phyloP scores from a whole-genome alignment of 2,329 filamentous ascomycete species.

The Pestalotiopsis sp. region DNA sequence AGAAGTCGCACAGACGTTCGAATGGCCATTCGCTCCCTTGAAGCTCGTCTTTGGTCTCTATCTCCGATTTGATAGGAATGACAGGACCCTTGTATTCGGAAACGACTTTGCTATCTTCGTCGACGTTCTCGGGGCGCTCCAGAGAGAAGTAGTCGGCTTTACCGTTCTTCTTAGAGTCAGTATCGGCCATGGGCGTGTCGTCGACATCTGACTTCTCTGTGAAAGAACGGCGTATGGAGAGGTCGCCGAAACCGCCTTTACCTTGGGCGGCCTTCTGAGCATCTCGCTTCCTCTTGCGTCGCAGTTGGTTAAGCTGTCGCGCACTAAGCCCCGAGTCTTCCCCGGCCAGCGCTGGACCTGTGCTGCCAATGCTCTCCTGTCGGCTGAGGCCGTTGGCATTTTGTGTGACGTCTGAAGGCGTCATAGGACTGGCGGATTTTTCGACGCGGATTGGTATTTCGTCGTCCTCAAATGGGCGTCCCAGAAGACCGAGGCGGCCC shows the following conservation, averaged over 20 bases:
- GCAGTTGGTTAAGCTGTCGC: conserved; percentile 90
- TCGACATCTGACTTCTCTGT: conserved; percentile 65
- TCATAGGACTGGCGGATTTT: conserved; percentile 47
- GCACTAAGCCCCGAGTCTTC: conserved; percentile 82
- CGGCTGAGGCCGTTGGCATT: conserved; percentile 33
- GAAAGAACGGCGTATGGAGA: conserved; percentile 69
- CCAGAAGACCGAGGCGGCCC: conserved; percentile 80
- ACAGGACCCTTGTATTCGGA: conserved; percentile 91
- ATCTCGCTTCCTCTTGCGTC: conserved; percentile 90
- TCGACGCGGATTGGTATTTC: conserved; percentile 70
- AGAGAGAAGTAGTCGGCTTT: conserved; percentile 88
- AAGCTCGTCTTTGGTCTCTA: conserved; percentile 76
- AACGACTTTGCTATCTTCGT: conserved; percentile 90
- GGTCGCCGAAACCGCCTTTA: conserved; percentile 87
- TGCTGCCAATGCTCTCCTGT: conserved; percentile 38
- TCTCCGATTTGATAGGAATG: conserved; percentile 80
- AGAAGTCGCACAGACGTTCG: conserved; percentile 89
- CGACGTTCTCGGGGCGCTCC: conserved; percentile 74
- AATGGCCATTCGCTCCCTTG: conserved; percentile 91
- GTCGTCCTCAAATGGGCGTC: conserved; percentile 84
- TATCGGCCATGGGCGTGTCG: conserved; percentile 57
- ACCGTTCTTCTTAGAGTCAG: conserved; percentile 62
- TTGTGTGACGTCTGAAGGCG: conserved; percentile 43
- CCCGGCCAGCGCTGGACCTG: conserved; percentile 41
- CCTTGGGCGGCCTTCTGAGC: conserved; percentile 83